Conservation (phyloP, 1,284 basidiomycete species). For the Melampsora abietis-canadensis region DNA sequence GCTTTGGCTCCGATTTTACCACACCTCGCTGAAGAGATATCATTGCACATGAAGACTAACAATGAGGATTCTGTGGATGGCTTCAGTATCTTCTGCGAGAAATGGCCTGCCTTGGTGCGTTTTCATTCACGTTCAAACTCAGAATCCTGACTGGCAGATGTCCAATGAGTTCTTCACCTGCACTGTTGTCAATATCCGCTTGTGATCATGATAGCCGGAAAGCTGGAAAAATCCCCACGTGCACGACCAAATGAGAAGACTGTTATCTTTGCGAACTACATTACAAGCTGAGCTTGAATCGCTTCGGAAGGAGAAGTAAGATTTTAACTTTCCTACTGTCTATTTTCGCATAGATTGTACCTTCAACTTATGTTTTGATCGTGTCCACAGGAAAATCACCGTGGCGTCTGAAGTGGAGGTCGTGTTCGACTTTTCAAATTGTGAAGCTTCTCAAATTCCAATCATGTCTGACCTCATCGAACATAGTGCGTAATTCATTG, state of each 20-base stretch:
- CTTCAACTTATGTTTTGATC: background rate
- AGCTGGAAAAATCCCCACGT: slow-evolving; percentile 23
- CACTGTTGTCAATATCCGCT: background rate
- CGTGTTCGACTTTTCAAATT: slow-evolving; percentile 23
- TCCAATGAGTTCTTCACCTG: background rate
- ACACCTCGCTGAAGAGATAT: slow-evolving; percentile 86
- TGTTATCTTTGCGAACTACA: slow-evolving; percentile 18
- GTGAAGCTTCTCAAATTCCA: background rate
- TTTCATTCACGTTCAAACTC: background rate
- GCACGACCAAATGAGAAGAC: slow-evolving; percentile 9
- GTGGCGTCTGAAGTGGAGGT: slow-evolving; percentile 30
- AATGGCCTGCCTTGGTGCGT: slow-evolving; percentile 37
- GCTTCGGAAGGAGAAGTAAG: slow-evolving; percentile 41
- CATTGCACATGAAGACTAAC: slow-evolving; percentile 56
- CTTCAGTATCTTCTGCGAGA: slow-evolving; percentile 25
- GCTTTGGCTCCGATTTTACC: slow-evolving; percentile 84
- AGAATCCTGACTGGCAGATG: background rate
- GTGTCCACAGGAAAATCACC: slow-evolving; percentile 10
- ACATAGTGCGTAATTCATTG: background rate
- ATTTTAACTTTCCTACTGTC: background rate
- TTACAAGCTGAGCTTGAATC: slow-evolving; percentile 24
- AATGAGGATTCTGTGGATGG: background rate
- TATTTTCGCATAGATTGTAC: background rate
- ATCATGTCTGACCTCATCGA: background rate
- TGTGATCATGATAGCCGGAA: background rate